These are phyloP conservation scores for Sarocladium kiliense DNA, from an alignment of 2,329 filamentous ascomycete species.

Conservation along the genomic window DNA sequence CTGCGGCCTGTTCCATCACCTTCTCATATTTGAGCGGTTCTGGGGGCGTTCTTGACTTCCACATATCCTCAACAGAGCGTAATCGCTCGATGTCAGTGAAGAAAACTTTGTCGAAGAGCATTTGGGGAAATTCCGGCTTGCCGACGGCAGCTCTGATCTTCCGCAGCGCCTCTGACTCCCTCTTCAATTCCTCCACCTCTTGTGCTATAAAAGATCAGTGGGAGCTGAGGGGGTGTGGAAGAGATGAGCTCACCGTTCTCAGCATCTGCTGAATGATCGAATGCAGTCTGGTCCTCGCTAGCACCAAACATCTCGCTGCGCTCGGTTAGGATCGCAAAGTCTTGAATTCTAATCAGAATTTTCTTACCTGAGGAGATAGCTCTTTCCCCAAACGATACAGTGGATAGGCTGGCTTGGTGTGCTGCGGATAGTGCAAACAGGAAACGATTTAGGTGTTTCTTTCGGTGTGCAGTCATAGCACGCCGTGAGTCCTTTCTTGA, in stretches of 20 bases:
- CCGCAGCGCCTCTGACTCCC: conserved; percentile 79
- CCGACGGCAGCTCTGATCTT: conserved; percentile 78
- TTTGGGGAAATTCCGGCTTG: conserved; percentile 67
- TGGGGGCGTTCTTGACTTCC: conserved; percentile 76
- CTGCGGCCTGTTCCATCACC: conserved; percentile 47
- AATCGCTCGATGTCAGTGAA: conserved; percentile 77
- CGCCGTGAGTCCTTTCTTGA: conserved; percentile 84
- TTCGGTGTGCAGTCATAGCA: conserved; percentile 96
- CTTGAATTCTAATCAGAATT: conserved; percentile 11
- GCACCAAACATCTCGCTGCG: conserved; percentile 76
- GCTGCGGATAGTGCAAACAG: conserved; percentile 94
- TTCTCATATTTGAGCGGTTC: conserved; percentile 65
- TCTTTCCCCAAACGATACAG: conserved; percentile 98
- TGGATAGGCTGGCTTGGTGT: conserved; percentile 96
- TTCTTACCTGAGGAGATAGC: conserved; percentile 75
- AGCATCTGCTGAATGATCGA: conserved; percentile 74
- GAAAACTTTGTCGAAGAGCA: conserved; percentile 93
- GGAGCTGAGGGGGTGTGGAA: background rate
- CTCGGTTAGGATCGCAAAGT: background rate
- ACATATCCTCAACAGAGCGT: conserved; percentile 90
- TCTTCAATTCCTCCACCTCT: conserved; percentile 82
- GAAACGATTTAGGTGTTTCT: conserved; percentile 85
- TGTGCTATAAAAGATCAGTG: conserved; percentile 36
- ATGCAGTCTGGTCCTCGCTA: conserved; percentile 77
- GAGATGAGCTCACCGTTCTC: conserved; percentile 61